Evolutionary conservation across 2,329 filamentous ascomycete genomes (phyloP).

Genomic region (Trichoderma sp.): DNA sequence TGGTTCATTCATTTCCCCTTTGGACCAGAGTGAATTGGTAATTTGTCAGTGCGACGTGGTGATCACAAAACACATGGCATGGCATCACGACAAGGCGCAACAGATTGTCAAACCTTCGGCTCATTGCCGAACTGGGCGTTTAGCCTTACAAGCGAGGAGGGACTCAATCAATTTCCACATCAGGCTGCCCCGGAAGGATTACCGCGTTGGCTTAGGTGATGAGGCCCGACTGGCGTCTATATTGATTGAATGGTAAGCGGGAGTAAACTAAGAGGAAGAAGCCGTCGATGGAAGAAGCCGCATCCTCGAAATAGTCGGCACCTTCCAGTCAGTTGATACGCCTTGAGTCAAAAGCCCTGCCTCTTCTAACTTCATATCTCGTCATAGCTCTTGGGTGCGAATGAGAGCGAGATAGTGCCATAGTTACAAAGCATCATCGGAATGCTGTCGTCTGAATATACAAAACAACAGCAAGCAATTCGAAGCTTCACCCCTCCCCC

Average conservation of each 20-base stretch:
- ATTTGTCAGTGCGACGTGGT: not conserved
- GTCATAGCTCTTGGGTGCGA: not conserved
- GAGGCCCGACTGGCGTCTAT: not conserved
- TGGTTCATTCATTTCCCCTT: not conserved
- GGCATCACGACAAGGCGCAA: not conserved
- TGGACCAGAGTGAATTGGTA: not conserved
- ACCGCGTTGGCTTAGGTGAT: not conserved
- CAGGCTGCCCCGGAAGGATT: not conserved
- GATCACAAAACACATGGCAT: not conserved
- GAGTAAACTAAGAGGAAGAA: not conserved
- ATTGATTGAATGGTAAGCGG: not conserved
- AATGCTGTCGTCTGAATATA: not conserved
- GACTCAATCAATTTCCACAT: conserved; percentile 5
- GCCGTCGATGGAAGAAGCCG: not conserved
- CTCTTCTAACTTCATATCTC: not conserved
- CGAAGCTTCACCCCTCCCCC: not conserved
- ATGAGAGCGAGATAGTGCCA: not conserved
- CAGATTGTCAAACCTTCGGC: not conserved
- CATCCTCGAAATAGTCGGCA: not conserved
- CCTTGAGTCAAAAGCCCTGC: not conserved
- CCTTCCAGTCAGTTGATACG: not conserved
- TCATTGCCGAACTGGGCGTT: conserved; percentile 7
- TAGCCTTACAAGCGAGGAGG: not conserved
- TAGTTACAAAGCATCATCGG: not conserved
- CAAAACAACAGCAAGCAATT: not conserved